phyloP scores from a whole-genome alignment of 1,284 basidiomycete genomes.

The Tilletia horrida region DNA sequence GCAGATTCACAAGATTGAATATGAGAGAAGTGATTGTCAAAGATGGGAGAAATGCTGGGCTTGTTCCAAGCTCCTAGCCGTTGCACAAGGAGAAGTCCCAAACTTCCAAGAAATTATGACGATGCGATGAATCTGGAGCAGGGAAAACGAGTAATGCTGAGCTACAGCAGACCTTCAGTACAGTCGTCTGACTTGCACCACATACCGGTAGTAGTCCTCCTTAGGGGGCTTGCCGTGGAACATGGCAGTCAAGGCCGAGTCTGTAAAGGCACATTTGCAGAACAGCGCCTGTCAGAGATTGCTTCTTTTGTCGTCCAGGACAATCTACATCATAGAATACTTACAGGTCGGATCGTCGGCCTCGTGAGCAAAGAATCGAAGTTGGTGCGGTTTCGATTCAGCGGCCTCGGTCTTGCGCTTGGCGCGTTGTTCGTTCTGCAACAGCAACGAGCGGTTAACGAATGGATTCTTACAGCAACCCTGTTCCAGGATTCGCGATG shows the following conservation, averaged over 20 bases:
- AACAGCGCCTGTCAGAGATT: background rate
- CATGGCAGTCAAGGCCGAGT: conserved; percentile 38
- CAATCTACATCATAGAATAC: too few relatives aligned
- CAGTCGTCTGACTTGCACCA: background rate
- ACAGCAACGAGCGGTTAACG: too few relatives aligned
- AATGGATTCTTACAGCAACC: background rate
- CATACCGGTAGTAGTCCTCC: conserved; percentile 36
- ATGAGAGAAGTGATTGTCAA: too few relatives aligned
- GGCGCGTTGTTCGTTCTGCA: conserved; percentile 81
- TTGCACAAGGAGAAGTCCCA: too few relatives aligned
- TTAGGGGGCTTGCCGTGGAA: conserved; percentile 40
- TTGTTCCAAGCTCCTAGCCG: too few relatives aligned
- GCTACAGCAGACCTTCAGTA: background rate
- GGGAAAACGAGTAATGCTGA: background rate
- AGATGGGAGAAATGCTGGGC: too few relatives aligned
- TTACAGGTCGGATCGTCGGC: conserved; percentile 44
- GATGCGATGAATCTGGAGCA: conserved; percentile 2
- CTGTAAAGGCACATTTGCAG: background rate
- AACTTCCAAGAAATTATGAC: background rate
- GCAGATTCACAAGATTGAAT: too few relatives aligned
- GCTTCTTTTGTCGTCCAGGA: too few relatives aligned
- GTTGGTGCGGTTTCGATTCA: conserved; percentile 69
- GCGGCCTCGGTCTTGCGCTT: conserved; percentile 77
- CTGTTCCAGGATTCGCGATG: too few relatives aligned
- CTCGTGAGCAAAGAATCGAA: conserved; percentile 52